Evolutionary conservation across 1,284 basidiomycete genomes (phyloP).

Genomic region (Papiliotrema nemorosa): DNA sequence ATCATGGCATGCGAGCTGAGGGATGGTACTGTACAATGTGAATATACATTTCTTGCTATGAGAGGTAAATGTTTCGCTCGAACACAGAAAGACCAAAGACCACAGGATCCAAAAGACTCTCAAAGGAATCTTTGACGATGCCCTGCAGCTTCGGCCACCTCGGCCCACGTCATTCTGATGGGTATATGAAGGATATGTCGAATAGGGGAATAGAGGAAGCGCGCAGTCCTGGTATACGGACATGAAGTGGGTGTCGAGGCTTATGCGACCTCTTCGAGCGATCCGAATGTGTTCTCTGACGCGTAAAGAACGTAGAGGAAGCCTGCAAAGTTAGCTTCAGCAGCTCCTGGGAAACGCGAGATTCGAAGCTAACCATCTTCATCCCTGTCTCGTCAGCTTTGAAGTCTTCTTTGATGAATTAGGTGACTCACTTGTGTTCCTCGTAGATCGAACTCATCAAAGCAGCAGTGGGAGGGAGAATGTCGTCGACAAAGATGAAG

Average conservation of each 20-base stretch:
- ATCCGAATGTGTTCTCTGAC: conserved; percentile 91
- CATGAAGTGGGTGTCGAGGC: background rate
- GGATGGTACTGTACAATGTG: too few species aligned
- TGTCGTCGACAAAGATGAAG: conserved; percentile 98
- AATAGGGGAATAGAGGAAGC: too few species aligned
- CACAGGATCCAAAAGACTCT: too few species aligned
- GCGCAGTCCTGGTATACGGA: background rate
- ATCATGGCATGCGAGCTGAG: background rate
- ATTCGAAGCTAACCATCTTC: conserved; percentile 62
- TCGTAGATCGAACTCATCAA: conserved; percentile 99
- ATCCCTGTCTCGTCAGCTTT: conserved; percentile 58
- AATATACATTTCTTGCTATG: too few species aligned
- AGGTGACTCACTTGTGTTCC: conserved; percentile 83
- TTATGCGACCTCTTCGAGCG: conserved; percentile 21
- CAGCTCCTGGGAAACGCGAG: background rate
- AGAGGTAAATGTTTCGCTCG: background rate
- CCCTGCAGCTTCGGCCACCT: too few species aligned
- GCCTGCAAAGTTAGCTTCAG: conserved; percentile 44
- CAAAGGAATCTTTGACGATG: too few species aligned
- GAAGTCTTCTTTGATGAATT: background rate
- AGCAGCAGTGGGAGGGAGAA: conserved; percentile 95
- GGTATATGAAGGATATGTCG: too few species aligned
- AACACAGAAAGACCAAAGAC: background rate
- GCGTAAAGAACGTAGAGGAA: conserved; percentile 96
- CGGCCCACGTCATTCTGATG: too few species aligned